Percentiles rank a stretch among this genome's conserved stretches.
phyloP scores from a whole-genome alignment of 2,329 filamentous ascomycete species.

The Claviceps quebecensis region DNA sequence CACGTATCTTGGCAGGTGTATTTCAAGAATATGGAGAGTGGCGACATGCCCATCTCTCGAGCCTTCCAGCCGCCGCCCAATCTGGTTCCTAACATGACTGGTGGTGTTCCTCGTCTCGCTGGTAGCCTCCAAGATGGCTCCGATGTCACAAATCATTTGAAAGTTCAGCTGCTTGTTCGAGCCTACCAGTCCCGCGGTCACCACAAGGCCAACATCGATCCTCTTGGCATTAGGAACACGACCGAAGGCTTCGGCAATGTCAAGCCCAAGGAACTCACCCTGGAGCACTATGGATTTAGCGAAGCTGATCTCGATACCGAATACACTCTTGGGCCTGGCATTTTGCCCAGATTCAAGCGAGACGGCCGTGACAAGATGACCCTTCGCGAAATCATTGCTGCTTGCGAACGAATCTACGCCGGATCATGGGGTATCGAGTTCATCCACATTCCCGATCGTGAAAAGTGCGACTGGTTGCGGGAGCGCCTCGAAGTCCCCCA shows the following conservation, averaged over 20 bases:
- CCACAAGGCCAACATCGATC: slow-evolving; percentile 96
- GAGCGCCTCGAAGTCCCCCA: slow-evolving; percentile 87
- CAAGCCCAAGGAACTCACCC: slow-evolving; percentile 81
- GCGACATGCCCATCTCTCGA: slow-evolving; percentile 93
- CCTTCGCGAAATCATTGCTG: slow-evolving; percentile 79
- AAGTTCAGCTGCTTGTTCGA: slow-evolving; percentile 91
- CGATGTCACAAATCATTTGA: slow-evolving; percentile 89
- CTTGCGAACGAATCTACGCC: slow-evolving; percentile 93
- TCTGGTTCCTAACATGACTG: slow-evolving; percentile 69
- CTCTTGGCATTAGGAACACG: slow-evolving; percentile 72
- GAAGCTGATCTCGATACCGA: slow-evolving; percentile 89
- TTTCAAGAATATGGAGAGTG: slow-evolving; percentile 98
- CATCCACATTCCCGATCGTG: slow-evolving; percentile 94
- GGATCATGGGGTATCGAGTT: slow-evolving; percentile 97
- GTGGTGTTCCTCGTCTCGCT: slow-evolving; percentile 60
- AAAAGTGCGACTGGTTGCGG: slow-evolving; percentile 96
- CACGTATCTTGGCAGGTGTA: slow-evolving; percentile 99
- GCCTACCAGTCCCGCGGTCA: slow-evolving; percentile 97
- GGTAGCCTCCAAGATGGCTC: slow-evolving; percentile 58
- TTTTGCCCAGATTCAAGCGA: slow-evolving; percentile 83
- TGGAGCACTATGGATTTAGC: slow-evolving; percentile 89
- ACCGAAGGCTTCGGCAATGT: slow-evolving; percentile 68
- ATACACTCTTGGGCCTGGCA: slow-evolving; percentile 84
- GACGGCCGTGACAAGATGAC: slow-evolving; percentile 91
- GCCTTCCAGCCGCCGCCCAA: slow-evolving; percentile 94